Base-by-base conservation (phyloP, 768 basidiomycete genomes). In the Termitomyces eurrhizus region DNA sequence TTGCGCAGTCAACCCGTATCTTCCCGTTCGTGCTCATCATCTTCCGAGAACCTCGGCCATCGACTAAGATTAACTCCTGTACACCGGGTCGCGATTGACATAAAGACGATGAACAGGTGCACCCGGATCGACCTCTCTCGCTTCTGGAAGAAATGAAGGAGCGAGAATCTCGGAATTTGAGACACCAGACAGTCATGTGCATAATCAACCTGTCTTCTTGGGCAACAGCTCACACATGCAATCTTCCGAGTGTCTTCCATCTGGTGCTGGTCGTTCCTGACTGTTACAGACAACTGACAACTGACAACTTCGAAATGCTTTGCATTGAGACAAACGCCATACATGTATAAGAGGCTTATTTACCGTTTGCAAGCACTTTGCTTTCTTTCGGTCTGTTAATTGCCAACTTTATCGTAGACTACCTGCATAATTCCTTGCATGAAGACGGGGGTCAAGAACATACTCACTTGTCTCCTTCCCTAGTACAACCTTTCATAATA, bases 331-430 rank as follows among this genome's bases (percentile, higher is more conserved):
- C 76, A 72, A 73, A n/a, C 69, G 71, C 33, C 73, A 75, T 64
- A 71, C 74, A 56, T 77, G 75, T 66, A 72, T 74, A 51, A 74
- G 74, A 26, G 66, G 72, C 48, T 73, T 74, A 62, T 76, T 77
- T 55, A 75, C 74, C 55, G 69, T 71, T 39, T 21, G 74, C 75
- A 66, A 55, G 70, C n/a, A 36, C 12, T n/a, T 39, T 57, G 29
- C 56, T 49, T 37, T 24, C n/a, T n/a, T 32, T 39, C 29, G 6
- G 16, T 50, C 26, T 50, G 11, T 42, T 18, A n/a, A 18, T 26
- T 16, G 12, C 3, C 29, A 42, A 9, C 37, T 53, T 16, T 2
- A 29, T 4, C 29, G 29, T 29, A 29, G 9, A 14, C 4, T 14
- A 16, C 39, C 8, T 16, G 35, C 35, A 35, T 42, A 8, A 9